Evolutionary conservation across 441 rosid species (phyloP), one percentile per base, ranked within the genome.

Genomic region (Viola pubescens): DNA sequence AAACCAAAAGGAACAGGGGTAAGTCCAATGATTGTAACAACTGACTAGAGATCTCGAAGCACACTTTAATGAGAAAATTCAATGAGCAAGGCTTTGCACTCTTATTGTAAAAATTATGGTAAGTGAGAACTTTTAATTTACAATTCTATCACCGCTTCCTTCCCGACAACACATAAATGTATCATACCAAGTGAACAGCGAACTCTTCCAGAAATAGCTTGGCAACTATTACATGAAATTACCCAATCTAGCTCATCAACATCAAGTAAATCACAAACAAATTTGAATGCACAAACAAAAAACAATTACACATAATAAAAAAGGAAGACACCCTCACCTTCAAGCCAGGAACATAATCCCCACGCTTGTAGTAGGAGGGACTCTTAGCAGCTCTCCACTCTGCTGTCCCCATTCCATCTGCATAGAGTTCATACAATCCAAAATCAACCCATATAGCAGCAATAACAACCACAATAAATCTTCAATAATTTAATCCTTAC

Each of bases 381-480:
- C 82, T 89, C 89, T 89, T 94, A 2, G 97, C 91, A 0, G 98
- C 87, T 73, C 97, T 89, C 98, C 98, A 89, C 56, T 87, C 92
- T 5, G 96, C 98, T 13, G 97, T 92, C 16, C 97, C 97, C 97
- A 92, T 92, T 59, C 98, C 98, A 79, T 92, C 97, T 92, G 64
- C 63, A 61, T 45, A 66, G 67, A 68, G 6, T 26, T 26, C 57
- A 9, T 14, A 42, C 40, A 54, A 40, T 40, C 9, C 7, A 12
- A 11, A 26, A 65, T 53, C 47, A 14, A 54, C 58, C 45, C 62
- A 54, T 46, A 39, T n/a, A 69, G 41, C 46, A 56, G 6, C 19
- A 6, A 39, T n/a, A 64, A 58, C 13, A 54, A 54, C 37, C 50
- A 11, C 48, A 14, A 11, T 2, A 9, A 34, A 63, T 12, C 44